Evolutionary conservation across 257 asterid genomes (phyloP).

Genomic region (Fraxinus pennsylvanica): DNA sequence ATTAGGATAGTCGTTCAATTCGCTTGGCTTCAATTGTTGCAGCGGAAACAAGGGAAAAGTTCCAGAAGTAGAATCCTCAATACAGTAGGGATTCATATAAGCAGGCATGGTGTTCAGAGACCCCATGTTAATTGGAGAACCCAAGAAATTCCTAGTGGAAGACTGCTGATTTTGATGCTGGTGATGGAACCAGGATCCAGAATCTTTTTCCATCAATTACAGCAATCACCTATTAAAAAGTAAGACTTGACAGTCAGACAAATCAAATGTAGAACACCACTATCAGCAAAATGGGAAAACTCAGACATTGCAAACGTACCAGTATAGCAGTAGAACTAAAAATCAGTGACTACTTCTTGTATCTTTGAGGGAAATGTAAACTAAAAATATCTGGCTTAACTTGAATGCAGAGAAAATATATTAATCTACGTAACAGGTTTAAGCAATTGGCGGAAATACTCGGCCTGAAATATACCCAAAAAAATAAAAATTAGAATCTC

Average conservation of each 20-base stretch:
- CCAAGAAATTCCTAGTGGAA: conserved; percentile 35
- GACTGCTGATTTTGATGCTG: conserved; percentile 41
- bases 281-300: neutral
- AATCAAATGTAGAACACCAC: neutral
- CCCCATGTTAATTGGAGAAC: conserved; percentile 36
- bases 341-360: conserved; percentile 41
- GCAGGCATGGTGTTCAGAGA: conserved; percentile 36
- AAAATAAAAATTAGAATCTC: conserved; percentile 26
- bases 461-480: conserved; percentile 70
- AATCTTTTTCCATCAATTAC: conserved; percentile 73
- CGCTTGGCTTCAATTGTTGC: conserved; percentile 39
- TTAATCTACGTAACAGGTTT: conserved; percentile 92
- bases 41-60: conserved; percentile 38
- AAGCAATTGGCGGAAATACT: conserved; percentile 86
- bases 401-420: conserved; percentile 47
- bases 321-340: conserved; percentile 34
- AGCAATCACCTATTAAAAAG: conserved; percentile 46
- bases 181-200: conserved; percentile 46
- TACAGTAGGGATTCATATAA: conserved; percentile 40
- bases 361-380: conserved; percentile 48
- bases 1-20: conserved; percentile 36
- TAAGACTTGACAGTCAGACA: conserved; percentile 22
- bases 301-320: conserved; percentile 26
- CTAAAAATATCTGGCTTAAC: conserved; percentile 54
- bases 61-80: conserved; percentile 45